Evolutionary conservation across 306 rosid genomes (phyloP), one percentile per base, ranked within the genome.

Genomic region (Abrus precatorius): DNA sequence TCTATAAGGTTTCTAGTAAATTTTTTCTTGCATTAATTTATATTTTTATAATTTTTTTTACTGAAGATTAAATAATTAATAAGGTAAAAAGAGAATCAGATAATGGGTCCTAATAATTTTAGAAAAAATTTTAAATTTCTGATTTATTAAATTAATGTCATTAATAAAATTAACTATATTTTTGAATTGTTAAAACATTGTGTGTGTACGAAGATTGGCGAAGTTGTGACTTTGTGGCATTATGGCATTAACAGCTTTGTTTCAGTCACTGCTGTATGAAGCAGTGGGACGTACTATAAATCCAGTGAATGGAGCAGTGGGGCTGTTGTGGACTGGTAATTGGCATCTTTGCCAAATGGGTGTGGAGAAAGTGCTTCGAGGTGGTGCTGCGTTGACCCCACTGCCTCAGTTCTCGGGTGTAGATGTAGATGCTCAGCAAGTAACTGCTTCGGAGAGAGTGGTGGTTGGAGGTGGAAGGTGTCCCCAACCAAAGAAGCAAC

Each of bases 261-360:
- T 95, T 74, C 87, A 86, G 84, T 95, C 99, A 9, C 84, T 95
- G 70, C 20, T 95, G 60, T 93, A 82, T 73, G 99, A 95, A 74
- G 97, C 95, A 40, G 94, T 88, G 50, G 99, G 97, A 36, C 87
- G 97, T 55, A 92, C 90, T 3, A 84, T 95, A 47, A 90, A 93
- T 77, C 97, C 99, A 3, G 95, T 92, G 11, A 87, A 83, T 56
- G 98, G 98, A 59, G 97, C 90, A 9, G 97, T 88, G 20, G 98
- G 95, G 54, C 78, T 95, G 9, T 86, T 95, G 8, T 88, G 89
- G 89, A 80, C 78, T 2, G 97, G 97, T 6, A 89, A 91, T 55
- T 95, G 98, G 98, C 84, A 91, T 7, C 79, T 95, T 28, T 93
- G 97, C 78, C 95, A 93, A 67, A 9, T 72, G 55, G 99, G 88